Evolutionary conservation across 441 rosid genomes (phyloP), one percentile per base, ranked within the genome.

Genomic region (Pelargonium exstipulatum): DNA sequence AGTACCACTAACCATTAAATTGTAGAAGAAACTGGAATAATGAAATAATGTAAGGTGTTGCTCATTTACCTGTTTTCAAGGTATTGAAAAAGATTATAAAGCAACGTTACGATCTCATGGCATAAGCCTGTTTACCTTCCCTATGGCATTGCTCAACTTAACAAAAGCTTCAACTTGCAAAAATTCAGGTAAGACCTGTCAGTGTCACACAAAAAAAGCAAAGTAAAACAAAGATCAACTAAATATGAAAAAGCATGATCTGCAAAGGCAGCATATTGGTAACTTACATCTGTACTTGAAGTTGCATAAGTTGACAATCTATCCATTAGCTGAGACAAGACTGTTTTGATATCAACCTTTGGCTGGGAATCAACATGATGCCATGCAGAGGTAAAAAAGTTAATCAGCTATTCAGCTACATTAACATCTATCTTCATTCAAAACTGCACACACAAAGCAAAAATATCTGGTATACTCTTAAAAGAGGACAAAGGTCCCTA

Each of bases 101-200:
- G 22, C 57, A 62, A 20, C 42, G 43, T 55, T 69, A 40, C 67
- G 72, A 14, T 64, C 24, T 64, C 73, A 69, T 24, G 42, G 58
- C 57, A 73, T 40, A 14, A 67, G 64, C 35, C 37, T 24, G 45
- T 20, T 71, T 79, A 83, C 92, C 92, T 87, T 85, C 73, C 84
- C 87, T 76, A 87, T 87, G 69, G 87, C 87, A 77, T 73, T 80
- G 87, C 85, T 87, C 72, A 87, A 73, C 77, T 87, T 87, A 67
- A 82, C 78, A 74, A 87, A 87, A 74, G 92, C 92, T 83, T 85
- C 90, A 14, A 84, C 92, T 83, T 84, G 88, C 81, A 87, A 81
- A 83, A 87, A 87, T 63, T 85, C 90, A 62, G 82, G 86, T 68
- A 87, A 74, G 29, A 85, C 84, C 92, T 87, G 84, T 70, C 43